Percentiles rank a stretch among this genome's conserved stretches.
phyloP scores from a whole-genome alignment of 1,284 basidiomycete species.

The Moesziomyces globuligerus region DNA sequence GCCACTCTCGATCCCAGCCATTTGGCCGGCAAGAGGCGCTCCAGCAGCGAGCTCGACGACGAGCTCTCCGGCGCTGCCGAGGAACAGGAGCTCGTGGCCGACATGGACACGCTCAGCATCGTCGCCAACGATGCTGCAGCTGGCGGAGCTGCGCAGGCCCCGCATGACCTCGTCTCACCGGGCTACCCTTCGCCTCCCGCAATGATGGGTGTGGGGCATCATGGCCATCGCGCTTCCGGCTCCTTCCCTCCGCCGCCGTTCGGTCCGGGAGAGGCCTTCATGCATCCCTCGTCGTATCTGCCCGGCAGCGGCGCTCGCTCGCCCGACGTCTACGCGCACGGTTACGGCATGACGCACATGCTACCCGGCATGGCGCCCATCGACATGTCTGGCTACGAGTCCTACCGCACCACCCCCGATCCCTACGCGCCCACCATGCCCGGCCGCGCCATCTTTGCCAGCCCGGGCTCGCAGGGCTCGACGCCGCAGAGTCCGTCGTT shows the following conservation, averaged over 20 bases:
- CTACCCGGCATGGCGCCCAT: constrained; percentile 35
- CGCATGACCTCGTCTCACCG: neutral
- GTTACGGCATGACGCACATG: constrained; percentile 28
- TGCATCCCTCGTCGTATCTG: constrained; percentile 33
- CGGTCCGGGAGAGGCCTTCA: constrained; percentile 33
- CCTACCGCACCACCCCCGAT: constrained; percentile 54
- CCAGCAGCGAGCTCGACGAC: constrained; percentile 7
- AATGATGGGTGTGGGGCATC: constrained; percentile 13
- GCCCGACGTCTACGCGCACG: constrained; percentile 37
- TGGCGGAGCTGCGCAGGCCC: constrained; percentile 3
- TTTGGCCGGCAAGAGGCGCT: constrained; percentile 19
- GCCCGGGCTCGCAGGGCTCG: constrained; percentile 42
- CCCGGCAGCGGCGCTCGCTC: constrained; percentile 34
- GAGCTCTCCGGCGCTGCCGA: constrained; percentile 5
- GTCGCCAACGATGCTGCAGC: constrained; percentile 9
- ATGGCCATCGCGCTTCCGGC: constrained; percentile 30
- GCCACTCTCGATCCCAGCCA: constrained; percentile 38
- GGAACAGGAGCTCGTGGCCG: constrained; percentile 19
- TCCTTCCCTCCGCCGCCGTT: constrained; percentile 35
- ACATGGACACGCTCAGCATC: constrained; percentile 23
- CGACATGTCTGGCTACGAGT: constrained; percentile 54
- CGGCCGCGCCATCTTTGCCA: constrained; percentile 44
- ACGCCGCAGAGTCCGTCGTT: constrained; percentile 47
- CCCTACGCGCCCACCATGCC: constrained; percentile 52
- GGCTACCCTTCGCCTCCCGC: constrained; percentile 25